Conservation (phyloP, 2,329 filamentous ascomycete species). For the Fusarium beomiforme region DNA sequence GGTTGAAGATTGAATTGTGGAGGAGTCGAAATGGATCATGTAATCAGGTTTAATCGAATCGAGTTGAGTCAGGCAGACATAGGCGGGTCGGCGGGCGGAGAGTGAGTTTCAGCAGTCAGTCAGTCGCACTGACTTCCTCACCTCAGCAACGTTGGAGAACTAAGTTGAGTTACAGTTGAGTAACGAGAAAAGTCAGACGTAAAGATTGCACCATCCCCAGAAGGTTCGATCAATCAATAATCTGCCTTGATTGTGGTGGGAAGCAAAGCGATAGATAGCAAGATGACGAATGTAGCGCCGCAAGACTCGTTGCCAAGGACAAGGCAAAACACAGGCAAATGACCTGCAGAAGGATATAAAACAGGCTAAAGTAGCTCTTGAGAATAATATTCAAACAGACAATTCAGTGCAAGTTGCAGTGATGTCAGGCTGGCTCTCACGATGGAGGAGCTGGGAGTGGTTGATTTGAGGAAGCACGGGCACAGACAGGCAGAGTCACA, state of each 20-base stretch:
- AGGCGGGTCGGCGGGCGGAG: slow-evolving; percentile 31
- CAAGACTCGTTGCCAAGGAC: slow-evolving; percentile 2
- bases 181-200: background rate
- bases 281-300: slow-evolving; percentile 14
- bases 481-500: slow-evolving; percentile 1
- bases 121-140: slow-evolving; percentile 3
- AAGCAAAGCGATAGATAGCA: background rate
- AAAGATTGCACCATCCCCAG: slow-evolving; percentile 24
- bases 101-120: slow-evolving; percentile 16
- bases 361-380: background rate
- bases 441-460: background rate
- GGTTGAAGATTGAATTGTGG: slow-evolving; percentile 29
- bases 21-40: slow-evolving; percentile 42
- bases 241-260: slow-evolving; percentile 8
- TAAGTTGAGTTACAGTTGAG: background rate
- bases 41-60: slow-evolving; percentile 32
- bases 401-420: slow-evolving; percentile 9
- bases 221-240: slow-evolving; percentile 17
- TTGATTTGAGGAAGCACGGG: slow-evolving; percentile 4
- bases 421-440: slow-evolving; percentile 34
- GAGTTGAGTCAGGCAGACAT: slow-evolving; percentile 27
- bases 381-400: slow-evolving; percentile 1
- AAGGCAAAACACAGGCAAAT: background rate
- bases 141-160: background rate
- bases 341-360: background rate